Base-by-base conservation (phyloP, 1,139 yeast genomes). In the Yamadazyma songkhlaensis region DNA sequence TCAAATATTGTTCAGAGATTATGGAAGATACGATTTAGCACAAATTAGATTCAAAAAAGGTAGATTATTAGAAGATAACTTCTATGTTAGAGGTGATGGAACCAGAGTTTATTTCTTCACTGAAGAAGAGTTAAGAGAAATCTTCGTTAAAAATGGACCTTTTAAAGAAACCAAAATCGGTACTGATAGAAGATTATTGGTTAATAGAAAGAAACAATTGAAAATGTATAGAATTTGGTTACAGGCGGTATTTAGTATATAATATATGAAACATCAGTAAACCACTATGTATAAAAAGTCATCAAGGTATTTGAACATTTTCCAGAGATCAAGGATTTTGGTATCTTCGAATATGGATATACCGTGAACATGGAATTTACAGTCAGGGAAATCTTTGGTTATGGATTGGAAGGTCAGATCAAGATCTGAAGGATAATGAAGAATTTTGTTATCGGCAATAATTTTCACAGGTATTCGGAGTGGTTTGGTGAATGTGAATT, bases 141-240 rank as follows among this genome's bases (percentile, higher is more conserved):
- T 90, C 8, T 92, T 92, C 59, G 77, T 86, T 27, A 56, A 58
- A 11, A 64, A 60, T n/a, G 74, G 73, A 0, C 72, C 72, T 10
- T 88, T 92, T 53, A 61, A 57, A 12, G 90, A 86, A 47, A 74
- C 70, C 25, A 85, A 78, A 59, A 84, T 92, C 31, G 97, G 89
- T 1, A 84, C 96, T 1, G 98, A 92, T 64, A 76, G 97, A 58
- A 70, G 98, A 50, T 70, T 92, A 47, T 69, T 92, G 51, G 97
- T 94, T 27, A 92, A 92, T 60, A 74, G 99, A 55, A 90, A 90
- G 65, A 83, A 92, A 54, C 85, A 84, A 57, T 65, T 92, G 49
- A 92, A 92, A 62, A 92, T 92, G 99, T 92, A 88, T 59, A 74
- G 99, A 52, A 88, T 89, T 45, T 92, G 99, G 99, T 67, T 92